Percentiles rank a stretch among this genome's conserved stretches.
phyloP scores from a whole-genome alignment of 306 rosid genomes.

The Cicer yamashitae region DNA sequence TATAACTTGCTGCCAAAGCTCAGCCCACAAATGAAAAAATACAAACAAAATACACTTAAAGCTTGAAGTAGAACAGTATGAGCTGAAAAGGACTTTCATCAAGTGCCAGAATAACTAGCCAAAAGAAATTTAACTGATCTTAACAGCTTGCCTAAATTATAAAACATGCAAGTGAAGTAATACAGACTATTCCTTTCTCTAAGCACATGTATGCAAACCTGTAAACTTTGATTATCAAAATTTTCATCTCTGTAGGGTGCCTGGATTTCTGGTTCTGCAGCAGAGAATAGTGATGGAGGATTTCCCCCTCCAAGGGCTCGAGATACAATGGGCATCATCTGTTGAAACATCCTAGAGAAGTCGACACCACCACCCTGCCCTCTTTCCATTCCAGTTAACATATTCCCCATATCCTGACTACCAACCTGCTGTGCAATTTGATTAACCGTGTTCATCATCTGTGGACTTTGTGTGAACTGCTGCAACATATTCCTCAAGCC shows the following conservation, averaged over 20 bases:
- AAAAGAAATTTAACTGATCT: slow-evolving; percentile 2
- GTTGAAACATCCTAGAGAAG: slow-evolving; percentile 89
- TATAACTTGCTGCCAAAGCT: background rate
- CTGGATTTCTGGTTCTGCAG: slow-evolving; percentile 51
- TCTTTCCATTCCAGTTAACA: slow-evolving; percentile 74
- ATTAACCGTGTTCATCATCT: slow-evolving; percentile 78
- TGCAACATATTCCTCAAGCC: slow-evolving; percentile 89
- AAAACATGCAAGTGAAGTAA: slow-evolving; percentile 32
- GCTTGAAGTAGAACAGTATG: slow-evolving; percentile 17
- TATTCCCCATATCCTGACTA: slow-evolving; percentile 69
- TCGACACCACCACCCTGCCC: slow-evolving; percentile 84
- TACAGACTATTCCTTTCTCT: slow-evolving; percentile 19
- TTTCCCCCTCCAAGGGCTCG: slow-evolving; percentile 68
- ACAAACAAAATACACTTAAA: background rate
- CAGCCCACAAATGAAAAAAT: background rate
- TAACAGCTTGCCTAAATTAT: slow-evolving; percentile 1
- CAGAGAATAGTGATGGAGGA: slow-evolving; percentile 55
- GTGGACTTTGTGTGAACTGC: slow-evolving; percentile 91
- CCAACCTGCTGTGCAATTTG: slow-evolving; percentile 87
- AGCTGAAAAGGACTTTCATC: slow-evolving; percentile 12
- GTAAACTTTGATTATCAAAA: slow-evolving; percentile 52
- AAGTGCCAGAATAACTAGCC: background rate
- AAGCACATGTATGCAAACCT: slow-evolving; percentile 58
- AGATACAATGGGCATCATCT: slow-evolving; percentile 97
- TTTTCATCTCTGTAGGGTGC: slow-evolving; percentile 48